Conservation (phyloP, 2,329 filamentous ascomycete species). For the Rutstroemia sp. region DNA sequence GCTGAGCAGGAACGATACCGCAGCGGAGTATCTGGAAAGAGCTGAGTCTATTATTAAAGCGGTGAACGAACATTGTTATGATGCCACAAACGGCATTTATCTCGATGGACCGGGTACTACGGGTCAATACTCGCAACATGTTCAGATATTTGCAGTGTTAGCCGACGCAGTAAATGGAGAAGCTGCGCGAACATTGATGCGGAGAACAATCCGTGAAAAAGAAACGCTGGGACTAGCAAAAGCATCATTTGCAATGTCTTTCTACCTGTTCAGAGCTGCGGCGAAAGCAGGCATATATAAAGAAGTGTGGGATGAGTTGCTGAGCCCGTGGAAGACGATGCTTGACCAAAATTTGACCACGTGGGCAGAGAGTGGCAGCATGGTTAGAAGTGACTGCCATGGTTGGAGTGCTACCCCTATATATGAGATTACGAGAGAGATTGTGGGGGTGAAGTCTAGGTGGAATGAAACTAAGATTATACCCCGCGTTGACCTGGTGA, state of each 20-base stretch:
- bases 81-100: neutral
- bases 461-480: neutral
- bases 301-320: neutral
- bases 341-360: neutral
- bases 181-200: neutral
- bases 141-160: neutral
- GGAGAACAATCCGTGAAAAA: neutral
- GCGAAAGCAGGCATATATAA: neutral
- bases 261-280: neutral
- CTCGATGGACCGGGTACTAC: neutral
- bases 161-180: neutral
- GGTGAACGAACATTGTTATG: neutral
- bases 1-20: neutral
- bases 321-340: neutral
- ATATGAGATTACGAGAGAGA: neutral
- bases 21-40: neutral
- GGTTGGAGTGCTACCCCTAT: neutral
- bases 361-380: neutral
- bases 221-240: neutral
- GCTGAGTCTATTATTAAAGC: neutral
- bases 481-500: neutral
- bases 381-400: constrained; percentile 1
- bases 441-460: neutral
- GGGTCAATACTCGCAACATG: neutral
- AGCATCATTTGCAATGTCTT: neutral